Conservation (phyloP, 148 eudicot species). For the Vaccinium vitisidaea region DNA sequence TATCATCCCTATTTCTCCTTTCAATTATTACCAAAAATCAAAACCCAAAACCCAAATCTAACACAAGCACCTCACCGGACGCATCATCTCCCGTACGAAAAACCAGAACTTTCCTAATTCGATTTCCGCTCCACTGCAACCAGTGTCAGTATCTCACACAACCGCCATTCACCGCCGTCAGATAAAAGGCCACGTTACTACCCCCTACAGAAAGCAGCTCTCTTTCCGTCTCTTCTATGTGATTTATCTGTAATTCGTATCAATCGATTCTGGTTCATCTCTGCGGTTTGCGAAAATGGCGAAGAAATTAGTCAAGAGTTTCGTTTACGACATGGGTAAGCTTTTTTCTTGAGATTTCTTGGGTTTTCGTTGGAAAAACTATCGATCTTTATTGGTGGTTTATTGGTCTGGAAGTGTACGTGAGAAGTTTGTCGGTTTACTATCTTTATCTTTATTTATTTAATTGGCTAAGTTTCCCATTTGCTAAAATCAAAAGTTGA, state of each 20-base stretch:
- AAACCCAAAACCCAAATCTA: too few species aligned
- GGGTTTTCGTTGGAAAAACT: not conserved
- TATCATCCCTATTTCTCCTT: too few species aligned
- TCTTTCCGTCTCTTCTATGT: not conserved
- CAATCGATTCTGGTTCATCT: not conserved
- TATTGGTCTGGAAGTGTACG: not conserved
- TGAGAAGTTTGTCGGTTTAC: not conserved
- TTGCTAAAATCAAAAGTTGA: too few species aligned
- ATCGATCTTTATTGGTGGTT: not conserved
- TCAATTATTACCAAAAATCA: too few species aligned
- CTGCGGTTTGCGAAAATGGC: conserved; percentile 24
- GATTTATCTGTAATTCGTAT: not conserved
- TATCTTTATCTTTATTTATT: not conserved
- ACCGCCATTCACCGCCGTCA: too few species aligned
- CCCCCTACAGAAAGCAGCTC: not conserved
- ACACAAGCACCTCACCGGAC: not conserved
- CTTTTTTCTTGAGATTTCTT: not conserved
- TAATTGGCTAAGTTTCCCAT: not conserved
- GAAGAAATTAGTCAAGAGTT: conserved; percentile 16
- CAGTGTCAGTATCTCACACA: not conserved
- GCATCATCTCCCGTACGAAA: not conserved
- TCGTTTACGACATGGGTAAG: conserved; percentile 36
- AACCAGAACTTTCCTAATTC: not conserved
- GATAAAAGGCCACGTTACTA: not conserved
- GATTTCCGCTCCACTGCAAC: not conserved